Conservation (phyloP, 2,329 filamentous ascomycete species). For the Aspergillus sp. region DNA sequence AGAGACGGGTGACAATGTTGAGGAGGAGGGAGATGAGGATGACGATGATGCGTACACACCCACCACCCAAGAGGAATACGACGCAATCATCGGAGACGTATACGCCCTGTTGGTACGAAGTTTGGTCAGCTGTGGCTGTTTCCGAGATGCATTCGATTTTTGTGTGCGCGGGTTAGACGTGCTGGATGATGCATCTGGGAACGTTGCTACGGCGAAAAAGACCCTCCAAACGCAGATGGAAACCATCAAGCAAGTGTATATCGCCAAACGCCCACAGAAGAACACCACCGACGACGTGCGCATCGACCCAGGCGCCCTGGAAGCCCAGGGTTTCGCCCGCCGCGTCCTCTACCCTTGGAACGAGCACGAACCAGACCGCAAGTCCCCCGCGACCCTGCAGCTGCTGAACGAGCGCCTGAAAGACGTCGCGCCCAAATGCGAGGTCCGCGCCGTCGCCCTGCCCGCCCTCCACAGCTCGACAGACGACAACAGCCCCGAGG, state of each 20-base stretch:
- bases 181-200: conserved; percentile 7
- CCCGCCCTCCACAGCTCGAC: conserved; percentile 60
- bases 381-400: conserved; percentile 54
- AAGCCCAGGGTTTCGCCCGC: conserved; percentile 40
- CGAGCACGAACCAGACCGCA: conserved; percentile 57
- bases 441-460: conserved; percentile 71
- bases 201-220: background rate
- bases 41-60: conserved; percentile 35
- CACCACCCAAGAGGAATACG: conserved; percentile 33
- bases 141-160: conserved; percentile 41
- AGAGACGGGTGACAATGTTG: conserved; percentile 13
- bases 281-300: conserved; percentile 8
- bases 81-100: conserved; percentile 33
- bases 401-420: conserved; percentile 70
- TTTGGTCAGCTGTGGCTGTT: conserved; percentile 38
- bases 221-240: conserved; percentile 27
- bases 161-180: conserved; percentile 30
- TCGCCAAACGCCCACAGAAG: conserved; percentile 9
- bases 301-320: conserved; percentile 30
- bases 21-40: conserved; percentile 40
- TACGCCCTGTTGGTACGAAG: conserved; percentile 37
- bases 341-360: conserved; percentile 65
- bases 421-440: conserved; percentile 73
- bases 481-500: conserved; percentile 13
- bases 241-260: conserved; percentile 25